These are phyloP conservation scores for Candida gigantensis DNA, from an alignment of 1,139 yeast genomes.

Conservation along the genomic window DNA sequence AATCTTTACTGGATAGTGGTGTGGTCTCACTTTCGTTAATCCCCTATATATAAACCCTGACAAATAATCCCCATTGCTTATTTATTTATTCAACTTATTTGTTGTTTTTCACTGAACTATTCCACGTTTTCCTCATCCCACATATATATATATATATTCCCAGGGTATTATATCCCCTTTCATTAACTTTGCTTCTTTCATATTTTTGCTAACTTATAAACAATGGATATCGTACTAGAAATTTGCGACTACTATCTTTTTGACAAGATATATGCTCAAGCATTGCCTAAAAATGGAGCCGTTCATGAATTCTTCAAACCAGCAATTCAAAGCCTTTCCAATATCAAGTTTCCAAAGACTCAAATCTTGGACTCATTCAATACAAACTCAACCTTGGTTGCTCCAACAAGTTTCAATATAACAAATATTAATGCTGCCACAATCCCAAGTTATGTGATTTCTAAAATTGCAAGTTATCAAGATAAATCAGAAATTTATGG, in stretches of 20 bases:
- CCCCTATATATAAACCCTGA: too few relatives aligned
- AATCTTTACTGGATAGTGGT: too few relatives aligned
- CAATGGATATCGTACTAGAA: slow-evolving; percentile 90
- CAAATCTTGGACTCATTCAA: slow-evolving; percentile 7
- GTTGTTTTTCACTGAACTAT: too few relatives aligned
- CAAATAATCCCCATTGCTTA: not conserved
- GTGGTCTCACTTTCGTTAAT: too few relatives aligned
- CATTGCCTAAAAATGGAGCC: slow-evolving; percentile 37
- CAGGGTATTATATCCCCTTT: slow-evolving; percentile 2
- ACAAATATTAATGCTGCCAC: slow-evolving; percentile 15
- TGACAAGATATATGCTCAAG: slow-evolving; percentile 67
- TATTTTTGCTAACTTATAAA: not conserved
- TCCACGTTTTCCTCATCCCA: too few relatives aligned
- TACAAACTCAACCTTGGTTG: slow-evolving; percentile 6
- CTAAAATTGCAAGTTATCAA: slow-evolving; percentile 28
- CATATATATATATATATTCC: too few relatives aligned
- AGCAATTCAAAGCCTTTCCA: slow-evolving; percentile 8
- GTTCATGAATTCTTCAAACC: slow-evolving; percentile 19
- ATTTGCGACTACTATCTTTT: slow-evolving; percentile 67
- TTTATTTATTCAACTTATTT: too few relatives aligned
- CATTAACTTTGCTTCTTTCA: slow-evolving; percentile 1
- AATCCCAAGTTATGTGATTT: slow-evolving; percentile 10
- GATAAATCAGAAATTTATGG: slow-evolving; percentile 43
- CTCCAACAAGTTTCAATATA: slow-evolving; percentile 9
- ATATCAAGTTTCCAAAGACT: slow-evolving; percentile 5